A percentile compares a stretch with the other conserved stretches of the same genome.
phyloP scores from a whole-genome alignment of 75 land plant genomes.

The Pseudotsuga menziesii region DNA sequence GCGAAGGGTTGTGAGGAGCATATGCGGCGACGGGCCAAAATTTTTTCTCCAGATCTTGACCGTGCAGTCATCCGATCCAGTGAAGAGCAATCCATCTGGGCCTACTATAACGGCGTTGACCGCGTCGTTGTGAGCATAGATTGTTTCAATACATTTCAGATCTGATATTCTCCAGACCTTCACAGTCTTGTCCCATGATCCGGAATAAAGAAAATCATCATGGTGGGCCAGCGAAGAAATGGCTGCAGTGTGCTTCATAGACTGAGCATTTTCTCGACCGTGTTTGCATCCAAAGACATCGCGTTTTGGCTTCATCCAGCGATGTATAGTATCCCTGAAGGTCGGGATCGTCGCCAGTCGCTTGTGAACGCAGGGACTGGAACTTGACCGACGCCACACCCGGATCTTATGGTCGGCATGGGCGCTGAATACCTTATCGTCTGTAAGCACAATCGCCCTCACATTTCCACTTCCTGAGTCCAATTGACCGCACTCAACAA shows the following conservation, averaged over 20 bases:
- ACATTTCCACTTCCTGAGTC: slow-evolving; percentile 45
- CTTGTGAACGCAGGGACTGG: slow-evolving; percentile 16
- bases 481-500: slow-evolving; percentile 33
- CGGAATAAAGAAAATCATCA: slow-evolving; percentile 35
- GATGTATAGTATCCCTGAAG: slow-evolving; percentile 29
- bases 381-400: slow-evolving; percentile 37
- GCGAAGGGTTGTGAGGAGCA: not conserved
- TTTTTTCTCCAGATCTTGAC: slow-evolving; percentile 50
- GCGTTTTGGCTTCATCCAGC: slow-evolving; percentile 43
- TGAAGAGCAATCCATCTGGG: slow-evolving; percentile 31
- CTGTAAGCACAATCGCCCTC: slow-evolving; percentile 35
- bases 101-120: slow-evolving; percentile 38
- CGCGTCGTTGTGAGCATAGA: slow-evolving; percentile 41
- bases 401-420: slow-evolving; percentile 80
- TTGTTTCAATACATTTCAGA: slow-evolving; percentile 39
- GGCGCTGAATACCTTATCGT: slow-evolving; percentile 37
- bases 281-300: slow-evolving; percentile 45
- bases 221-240: slow-evolving; percentile 18
- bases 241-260: slow-evolving; percentile 26
- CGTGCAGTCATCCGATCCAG: slow-evolving; percentile 56
- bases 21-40: not conserved
- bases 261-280: not conserved
- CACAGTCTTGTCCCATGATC: slow-evolving; percentile 58
- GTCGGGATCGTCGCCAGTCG: slow-evolving; percentile 52
- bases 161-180: slow-evolving; percentile 54